These are phyloP conservation scores for Cryphonectria japonica DNA, from an alignment of 2,329 filamentous ascomycete species.

Conservation along the genomic window DNA sequence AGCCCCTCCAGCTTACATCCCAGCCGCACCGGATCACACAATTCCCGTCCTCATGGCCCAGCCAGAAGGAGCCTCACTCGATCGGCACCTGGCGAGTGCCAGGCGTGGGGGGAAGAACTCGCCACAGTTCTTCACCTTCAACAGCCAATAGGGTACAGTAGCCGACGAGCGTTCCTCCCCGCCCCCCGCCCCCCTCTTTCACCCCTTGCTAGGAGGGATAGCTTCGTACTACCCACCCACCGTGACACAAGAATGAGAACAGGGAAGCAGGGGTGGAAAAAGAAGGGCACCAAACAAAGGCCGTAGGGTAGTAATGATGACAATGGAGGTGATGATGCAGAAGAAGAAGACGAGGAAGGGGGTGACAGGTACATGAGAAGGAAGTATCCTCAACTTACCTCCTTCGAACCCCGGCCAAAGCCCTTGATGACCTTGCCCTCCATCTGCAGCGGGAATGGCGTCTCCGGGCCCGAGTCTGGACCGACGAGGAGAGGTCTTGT, in stretches of 20 bases:
- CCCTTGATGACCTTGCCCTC: constrained; percentile 88
- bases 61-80: constrained; percentile 10
- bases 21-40: constrained; percentile 3
- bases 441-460: constrained; percentile 82
- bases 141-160: neutral
- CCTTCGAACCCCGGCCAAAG: constrained; percentile 91
- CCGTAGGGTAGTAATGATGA: neutral
- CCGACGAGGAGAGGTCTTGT: constrained; percentile 74
- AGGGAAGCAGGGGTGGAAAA: neutral
- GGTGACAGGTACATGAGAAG: constrained; percentile 6
- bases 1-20: neutral
- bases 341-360: neutral
- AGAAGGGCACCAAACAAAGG: neutral
- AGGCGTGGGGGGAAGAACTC: constrained; percentile 2
- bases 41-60: neutral
- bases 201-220: neutral
- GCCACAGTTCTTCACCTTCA: neutral
- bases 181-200: neutral
- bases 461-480: constrained; percentile 69
- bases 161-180: constrained; percentile 1
- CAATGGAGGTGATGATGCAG: neutral
- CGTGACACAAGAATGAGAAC: neutral
- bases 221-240: neutral
- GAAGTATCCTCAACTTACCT: constrained; percentile 55
- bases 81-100: constrained; percentile 23